Percentiles rank a stretch among this genome's conserved stretches.
Conservation (phyloP, 345 rosid genomes). For the Syzygium aqueum region DNA sequence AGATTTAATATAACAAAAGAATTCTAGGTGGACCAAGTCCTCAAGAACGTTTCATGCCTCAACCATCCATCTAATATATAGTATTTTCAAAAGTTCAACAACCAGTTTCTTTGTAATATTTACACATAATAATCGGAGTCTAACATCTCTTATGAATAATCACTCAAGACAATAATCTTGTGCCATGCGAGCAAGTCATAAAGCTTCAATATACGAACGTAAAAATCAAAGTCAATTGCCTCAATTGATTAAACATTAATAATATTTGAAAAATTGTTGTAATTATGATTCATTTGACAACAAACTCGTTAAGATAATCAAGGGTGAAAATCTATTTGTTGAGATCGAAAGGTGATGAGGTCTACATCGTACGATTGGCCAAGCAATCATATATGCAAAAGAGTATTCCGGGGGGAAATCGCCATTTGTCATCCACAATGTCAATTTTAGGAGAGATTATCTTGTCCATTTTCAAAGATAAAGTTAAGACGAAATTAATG, state of each 20-base stretch:
- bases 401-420: rapidly evolving
- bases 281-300: neutral
- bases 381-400: neutral
- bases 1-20: too few species aligned
- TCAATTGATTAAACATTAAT: neutral
- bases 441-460: too few species aligned
- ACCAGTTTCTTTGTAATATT: neutral
- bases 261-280: neutral
- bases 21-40: too few species aligned
- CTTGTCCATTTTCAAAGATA: neutral
- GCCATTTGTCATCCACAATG: too few species aligned
- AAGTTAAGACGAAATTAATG: neutral
- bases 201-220: neutral
- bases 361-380: neutral
- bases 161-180: neutral
- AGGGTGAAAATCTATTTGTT: neutral
- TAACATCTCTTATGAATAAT: neutral
- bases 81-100: neutral
- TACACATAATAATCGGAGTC: neutral
- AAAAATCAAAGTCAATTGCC: neutral
- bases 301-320: neutral
- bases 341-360: neutral
- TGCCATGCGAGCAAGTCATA: neutral
- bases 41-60: too few species aligned
- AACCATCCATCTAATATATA: neutral